phyloP scores from a whole-genome alignment of 2,329 filamentous ascomycete species.

The Boeremia lycopersici region DNA sequence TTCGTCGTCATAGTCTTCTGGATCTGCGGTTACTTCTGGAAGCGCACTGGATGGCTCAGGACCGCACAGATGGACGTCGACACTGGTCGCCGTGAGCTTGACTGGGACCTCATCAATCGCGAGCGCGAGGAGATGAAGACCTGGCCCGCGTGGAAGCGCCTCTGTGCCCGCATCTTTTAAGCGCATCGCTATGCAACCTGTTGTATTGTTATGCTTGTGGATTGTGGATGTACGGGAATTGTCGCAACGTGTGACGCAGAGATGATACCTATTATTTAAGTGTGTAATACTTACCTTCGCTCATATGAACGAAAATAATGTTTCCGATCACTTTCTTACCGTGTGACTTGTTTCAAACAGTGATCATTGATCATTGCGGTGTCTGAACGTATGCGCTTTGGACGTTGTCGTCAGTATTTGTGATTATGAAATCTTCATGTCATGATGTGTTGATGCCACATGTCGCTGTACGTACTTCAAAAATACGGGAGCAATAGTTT shows the following conservation, averaged over 20 bases:
- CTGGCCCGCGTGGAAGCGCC: constrained; percentile 58
- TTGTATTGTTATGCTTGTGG: background rate
- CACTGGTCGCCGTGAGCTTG: constrained; percentile 66
- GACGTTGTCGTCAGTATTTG: too few species aligned
- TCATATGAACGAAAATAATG: constrained; percentile 2
- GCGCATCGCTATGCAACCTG: background rate
- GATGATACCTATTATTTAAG: constrained; percentile 10
- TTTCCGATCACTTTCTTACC: background rate
- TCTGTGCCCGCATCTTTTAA: constrained; percentile 36
- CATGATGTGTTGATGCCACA: too few species aligned
- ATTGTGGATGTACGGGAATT: background rate
- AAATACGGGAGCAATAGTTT: too few species aligned
- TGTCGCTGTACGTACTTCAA: too few species aligned
- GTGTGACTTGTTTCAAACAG: background rate
- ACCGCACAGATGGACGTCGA: constrained; percentile 70
- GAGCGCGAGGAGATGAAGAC: constrained; percentile 57
- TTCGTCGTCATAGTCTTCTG: constrained; percentile 53
- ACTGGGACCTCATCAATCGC: constrained; percentile 68
- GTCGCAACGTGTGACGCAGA: background rate
- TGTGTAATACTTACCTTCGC: constrained; percentile 11
- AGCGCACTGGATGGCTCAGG: constrained; percentile 65
- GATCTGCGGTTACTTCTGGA: constrained; percentile 65
- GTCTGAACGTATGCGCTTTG: too few species aligned
- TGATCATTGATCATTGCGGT: too few species aligned
- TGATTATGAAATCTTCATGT: too few species aligned